A percentile compares a stretch with the other conserved stretches of the same genome.
phyloP scores from a whole-genome alignment of 2,329 filamentous ascomycete genomes.

The Penicillium sp. region DNA sequence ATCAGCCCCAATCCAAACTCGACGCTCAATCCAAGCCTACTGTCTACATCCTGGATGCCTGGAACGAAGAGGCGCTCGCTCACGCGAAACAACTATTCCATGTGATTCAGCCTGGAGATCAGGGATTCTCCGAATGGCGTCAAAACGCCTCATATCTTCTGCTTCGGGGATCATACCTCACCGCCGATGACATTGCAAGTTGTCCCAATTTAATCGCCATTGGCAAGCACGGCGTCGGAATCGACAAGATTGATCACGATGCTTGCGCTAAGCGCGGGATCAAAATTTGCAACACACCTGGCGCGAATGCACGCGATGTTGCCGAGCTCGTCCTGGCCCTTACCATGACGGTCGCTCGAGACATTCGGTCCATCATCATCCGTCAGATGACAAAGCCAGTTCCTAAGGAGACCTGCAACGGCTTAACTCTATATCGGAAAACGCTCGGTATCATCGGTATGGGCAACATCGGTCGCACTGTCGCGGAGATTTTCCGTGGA shows the following conservation, averaged over 20 bases:
- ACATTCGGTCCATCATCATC: slow-evolving; percentile 31
- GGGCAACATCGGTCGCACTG: slow-evolving; percentile 40
- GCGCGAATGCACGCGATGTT: slow-evolving; percentile 45
- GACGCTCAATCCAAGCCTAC: slow-evolving; percentile 32
- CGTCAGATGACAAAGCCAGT: slow-evolving; percentile 28
- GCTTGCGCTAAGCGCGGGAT: slow-evolving; percentile 42
- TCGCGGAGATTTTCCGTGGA: slow-evolving; percentile 39
- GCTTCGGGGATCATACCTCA: slow-evolving; percentile 38
- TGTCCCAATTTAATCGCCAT: slow-evolving; percentile 42
- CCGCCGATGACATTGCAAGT: slow-evolving; percentile 39
- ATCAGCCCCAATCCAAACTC: neutral
- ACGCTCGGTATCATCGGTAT: slow-evolving; percentile 42
- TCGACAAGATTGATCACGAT: slow-evolving; percentile 46
- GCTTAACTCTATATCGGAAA: slow-evolving; percentile 36
- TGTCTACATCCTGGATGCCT: slow-evolving; percentile 43
- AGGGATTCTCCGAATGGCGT: slow-evolving; percentile 40
- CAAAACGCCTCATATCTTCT: slow-evolving; percentile 43
- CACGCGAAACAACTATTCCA: slow-evolving; percentile 42
- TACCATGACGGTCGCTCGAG: slow-evolving; percentile 35
- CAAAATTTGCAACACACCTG: slow-evolving; percentile 50
- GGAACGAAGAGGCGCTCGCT: slow-evolving; percentile 37
- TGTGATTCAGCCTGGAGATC: slow-evolving; percentile 35
- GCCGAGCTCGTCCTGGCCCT: slow-evolving; percentile 41
- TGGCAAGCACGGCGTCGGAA: slow-evolving; percentile 50
- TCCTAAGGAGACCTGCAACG: slow-evolving; percentile 44